Percentiles rank a stretch among this genome's conserved stretches.
Conservation (phyloP, 148 eudicot species). For the Diospyros kaki region DNA sequence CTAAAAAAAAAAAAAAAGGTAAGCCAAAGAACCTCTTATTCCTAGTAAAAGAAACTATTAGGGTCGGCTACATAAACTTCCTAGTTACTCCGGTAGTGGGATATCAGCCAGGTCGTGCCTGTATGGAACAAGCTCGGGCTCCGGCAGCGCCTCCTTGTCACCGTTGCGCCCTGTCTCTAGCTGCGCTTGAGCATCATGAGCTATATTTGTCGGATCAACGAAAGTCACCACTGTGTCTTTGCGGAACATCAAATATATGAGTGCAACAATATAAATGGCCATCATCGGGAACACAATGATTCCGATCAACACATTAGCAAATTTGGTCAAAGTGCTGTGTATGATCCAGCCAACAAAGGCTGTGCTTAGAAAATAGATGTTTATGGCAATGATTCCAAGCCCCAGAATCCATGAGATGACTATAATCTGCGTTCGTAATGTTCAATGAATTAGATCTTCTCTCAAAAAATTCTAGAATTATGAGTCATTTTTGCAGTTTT, state of each 20-base stretch:
- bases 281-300: constrained; percentile 74
- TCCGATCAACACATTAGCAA: constrained; percentile 70
- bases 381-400: constrained; percentile 75
- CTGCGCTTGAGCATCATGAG: constrained; percentile 18
- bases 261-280: constrained; percentile 49
- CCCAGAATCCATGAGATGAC: constrained; percentile 76
- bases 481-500: too few relatives aligned
- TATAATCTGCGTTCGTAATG: constrained; percentile 46
- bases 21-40: too few relatives aligned
- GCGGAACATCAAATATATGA: constrained; percentile 68
- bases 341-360: constrained; percentile 73
- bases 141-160: too few relatives aligned
- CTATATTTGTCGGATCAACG: constrained; percentile 38
- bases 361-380: constrained; percentile 69
- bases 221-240: constrained; percentile 64
- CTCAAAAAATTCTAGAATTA: too few relatives aligned
- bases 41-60: too few relatives aligned
- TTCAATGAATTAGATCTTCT: too few relatives aligned
- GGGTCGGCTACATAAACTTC: too few relatives aligned
- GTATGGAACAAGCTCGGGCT: too few relatives aligned
- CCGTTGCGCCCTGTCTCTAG: too few relatives aligned
- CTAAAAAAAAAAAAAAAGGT: too few relatives aligned
- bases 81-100: too few relatives aligned
- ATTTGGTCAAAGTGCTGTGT: constrained; percentile 58
- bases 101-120: too few relatives aligned